These are phyloP conservation scores for Aureobasidium melanogenum DNA, from an alignment of 2,329 filamentous ascomycete species.

Conservation along the genomic window DNA sequence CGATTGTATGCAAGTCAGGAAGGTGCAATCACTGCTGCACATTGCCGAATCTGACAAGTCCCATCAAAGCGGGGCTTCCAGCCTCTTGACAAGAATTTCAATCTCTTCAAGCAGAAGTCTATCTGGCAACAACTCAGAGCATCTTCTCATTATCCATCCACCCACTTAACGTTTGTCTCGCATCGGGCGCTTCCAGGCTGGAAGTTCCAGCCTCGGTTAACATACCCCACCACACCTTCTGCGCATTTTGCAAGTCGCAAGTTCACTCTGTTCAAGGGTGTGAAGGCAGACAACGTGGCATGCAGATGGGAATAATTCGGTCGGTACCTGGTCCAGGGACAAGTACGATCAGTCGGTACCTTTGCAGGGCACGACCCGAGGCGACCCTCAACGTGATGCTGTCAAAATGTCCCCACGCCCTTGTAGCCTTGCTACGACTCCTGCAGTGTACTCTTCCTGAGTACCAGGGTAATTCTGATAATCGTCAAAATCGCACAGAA, in stretches of 20 bases:
- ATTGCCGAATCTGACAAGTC: not conserved
- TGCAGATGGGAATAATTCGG: not conserved
- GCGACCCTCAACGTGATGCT: not conserved
- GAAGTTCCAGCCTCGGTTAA: not conserved
- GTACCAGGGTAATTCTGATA: not conserved
- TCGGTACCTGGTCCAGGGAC: not conserved
- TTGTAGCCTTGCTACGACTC: not conserved
- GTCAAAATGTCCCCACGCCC: not conserved
- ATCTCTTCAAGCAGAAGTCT: not conserved
- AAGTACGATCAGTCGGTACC: not conserved
- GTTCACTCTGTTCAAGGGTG: not conserved
- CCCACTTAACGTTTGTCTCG: not conserved
- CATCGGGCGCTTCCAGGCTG: not conserved
- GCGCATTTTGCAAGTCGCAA: not conserved
- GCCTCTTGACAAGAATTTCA: not conserved
- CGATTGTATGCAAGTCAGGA: not conserved
- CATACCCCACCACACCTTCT: not conserved
- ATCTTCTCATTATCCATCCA: not conserved
- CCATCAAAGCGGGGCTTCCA: not conserved
- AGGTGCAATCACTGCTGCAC: not conserved
- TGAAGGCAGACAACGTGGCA: not conserved
- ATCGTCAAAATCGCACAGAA: not conserved
- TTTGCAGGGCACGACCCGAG: not conserved
- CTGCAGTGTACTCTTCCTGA: not conserved
- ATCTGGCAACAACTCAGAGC: not conserved